Conservation (phyloP, 2,329 filamentous ascomycete genomes). For the Simplicillium sp. region DNA sequence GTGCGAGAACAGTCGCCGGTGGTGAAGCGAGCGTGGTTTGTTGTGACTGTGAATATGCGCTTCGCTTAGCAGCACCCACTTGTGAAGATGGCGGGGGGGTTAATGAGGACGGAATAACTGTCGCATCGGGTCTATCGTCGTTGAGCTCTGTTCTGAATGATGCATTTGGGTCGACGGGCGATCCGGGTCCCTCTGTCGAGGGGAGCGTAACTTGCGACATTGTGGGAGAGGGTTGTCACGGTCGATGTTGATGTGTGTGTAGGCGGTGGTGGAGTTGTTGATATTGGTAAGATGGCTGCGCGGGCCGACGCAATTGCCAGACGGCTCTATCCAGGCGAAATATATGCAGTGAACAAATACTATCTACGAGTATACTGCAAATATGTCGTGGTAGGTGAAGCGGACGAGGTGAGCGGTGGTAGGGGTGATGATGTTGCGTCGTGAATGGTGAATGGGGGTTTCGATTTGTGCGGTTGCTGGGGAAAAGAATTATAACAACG, state of each 20-base stretch:
- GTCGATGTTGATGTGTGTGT: too few relatives aligned
- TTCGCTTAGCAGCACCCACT: conserved; percentile 16
- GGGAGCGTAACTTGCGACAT: conserved; percentile 44
- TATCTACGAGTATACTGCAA: too few relatives aligned
- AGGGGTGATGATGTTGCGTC: too few relatives aligned
- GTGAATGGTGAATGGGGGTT: too few relatives aligned
- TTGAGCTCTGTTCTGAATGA: conserved; percentile 42
- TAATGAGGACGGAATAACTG: conserved; percentile 46
- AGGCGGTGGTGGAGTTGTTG: too few relatives aligned
- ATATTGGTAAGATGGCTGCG: not conserved
- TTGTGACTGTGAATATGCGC: conserved; percentile 30
- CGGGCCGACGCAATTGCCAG: not conserved
- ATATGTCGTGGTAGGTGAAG: too few relatives aligned
- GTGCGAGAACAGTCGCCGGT: conserved; percentile 32
- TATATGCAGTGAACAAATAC: too few relatives aligned
- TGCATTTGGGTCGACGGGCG: conserved; percentile 36
- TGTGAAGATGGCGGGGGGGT: conserved; percentile 50
- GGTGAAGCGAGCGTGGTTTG: conserved; percentile 42
- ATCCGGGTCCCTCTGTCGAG: conserved; percentile 45
- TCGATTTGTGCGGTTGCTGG: too few relatives aligned
- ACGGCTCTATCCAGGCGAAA: not conserved
- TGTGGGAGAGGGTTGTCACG: not conserved
- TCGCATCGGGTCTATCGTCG: conserved; percentile 32
- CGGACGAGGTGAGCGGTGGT: too few relatives aligned
- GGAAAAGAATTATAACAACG: too few relatives aligned